A percentile compares a stretch with the other conserved stretches of the same genome.
phyloP scores from a whole-genome alignment of 306 rosid genomes.

The cucumber (Cucumis sativus) region DNA sequence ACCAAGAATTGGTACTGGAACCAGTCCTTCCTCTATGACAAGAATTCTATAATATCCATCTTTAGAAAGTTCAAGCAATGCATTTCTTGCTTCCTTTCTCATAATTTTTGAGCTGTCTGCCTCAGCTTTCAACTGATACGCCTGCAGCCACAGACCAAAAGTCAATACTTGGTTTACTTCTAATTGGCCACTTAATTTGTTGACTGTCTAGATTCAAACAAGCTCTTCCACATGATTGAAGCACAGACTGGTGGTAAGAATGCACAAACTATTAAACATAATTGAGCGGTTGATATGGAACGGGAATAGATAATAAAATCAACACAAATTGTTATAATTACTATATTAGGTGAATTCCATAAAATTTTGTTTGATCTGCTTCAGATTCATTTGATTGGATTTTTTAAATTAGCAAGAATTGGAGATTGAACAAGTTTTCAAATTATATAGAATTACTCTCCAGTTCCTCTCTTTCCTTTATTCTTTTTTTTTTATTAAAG shows the following conservation, averaged over 20 bases:
- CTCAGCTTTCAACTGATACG: slow-evolving; percentile 34
- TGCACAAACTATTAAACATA: not conserved
- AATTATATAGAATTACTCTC: not conserved
- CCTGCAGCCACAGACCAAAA: slow-evolving; percentile 32
- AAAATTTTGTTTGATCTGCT: not conserved
- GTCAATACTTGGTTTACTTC: not conserved
- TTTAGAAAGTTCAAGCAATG: slow-evolving; percentile 60
- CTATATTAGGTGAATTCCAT: not conserved
- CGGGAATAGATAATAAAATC: not conserved
- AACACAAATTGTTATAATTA: not conserved
- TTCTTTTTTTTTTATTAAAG: not conserved
- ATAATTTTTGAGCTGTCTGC: slow-evolving; percentile 41
- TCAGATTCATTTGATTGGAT: not conserved
- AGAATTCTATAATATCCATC: slow-evolving; percentile 61
- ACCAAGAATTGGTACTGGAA: slow-evolving; percentile 80
- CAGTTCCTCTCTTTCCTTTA: not conserved
- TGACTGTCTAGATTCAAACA: not conserved
- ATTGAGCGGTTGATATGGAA: not conserved
- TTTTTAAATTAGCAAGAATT: not conserved
- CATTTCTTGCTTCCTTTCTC: slow-evolving; percentile 76
- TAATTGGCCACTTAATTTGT: not conserved
- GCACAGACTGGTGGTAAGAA: not conserved
- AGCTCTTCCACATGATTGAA: not conserved
- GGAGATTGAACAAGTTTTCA: not conserved
- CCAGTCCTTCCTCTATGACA: slow-evolving; percentile 76